These are phyloP conservation scores for Cyberlindnera xylosilytica DNA, from an alignment of 805 yeast species.

Conservation along the genomic window DNA sequence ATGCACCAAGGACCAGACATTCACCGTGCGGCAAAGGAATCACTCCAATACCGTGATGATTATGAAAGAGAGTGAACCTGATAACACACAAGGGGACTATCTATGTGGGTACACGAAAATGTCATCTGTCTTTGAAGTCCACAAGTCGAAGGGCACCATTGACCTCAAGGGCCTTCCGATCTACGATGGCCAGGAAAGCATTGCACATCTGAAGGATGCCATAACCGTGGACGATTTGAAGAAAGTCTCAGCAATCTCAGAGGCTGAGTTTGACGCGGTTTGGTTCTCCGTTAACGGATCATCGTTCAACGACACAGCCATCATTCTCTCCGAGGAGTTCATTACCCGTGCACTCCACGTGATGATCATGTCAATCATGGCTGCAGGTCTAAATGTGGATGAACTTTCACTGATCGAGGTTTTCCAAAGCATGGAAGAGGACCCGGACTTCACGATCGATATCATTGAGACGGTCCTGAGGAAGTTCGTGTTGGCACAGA, in stretches of 20 bases:
- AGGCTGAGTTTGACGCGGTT: constrained; percentile 43
- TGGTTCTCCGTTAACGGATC: constrained; percentile 61
- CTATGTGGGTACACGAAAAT: constrained; percentile 34
- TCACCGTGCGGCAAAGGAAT: constrained; percentile 69
- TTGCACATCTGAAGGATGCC: constrained; percentile 2
- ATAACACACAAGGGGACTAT: constrained; percentile 24
- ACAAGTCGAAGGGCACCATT: constrained; percentile 31
- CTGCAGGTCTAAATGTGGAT: constrained; percentile 31
- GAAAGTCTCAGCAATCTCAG: constrained; percentile 51
- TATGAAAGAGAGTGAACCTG: constrained; percentile 30
- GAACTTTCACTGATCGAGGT: constrained; percentile 31
- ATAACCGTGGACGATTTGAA: constrained; percentile 31
- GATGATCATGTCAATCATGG: constrained; percentile 36
- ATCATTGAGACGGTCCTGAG: constrained; percentile 49
- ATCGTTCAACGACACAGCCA: constrained; percentile 43
- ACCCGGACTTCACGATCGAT: constrained; percentile 34
- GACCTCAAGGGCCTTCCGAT: constrained; percentile 33
- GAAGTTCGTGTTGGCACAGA: constrained; percentile 37
- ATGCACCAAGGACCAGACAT: constrained; percentile 58
- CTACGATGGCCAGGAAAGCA: constrained; percentile 32
- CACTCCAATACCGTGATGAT: constrained; percentile 84
- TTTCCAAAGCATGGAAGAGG: constrained; percentile 28
- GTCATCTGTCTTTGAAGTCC: constrained; percentile 37
- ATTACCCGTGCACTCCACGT: constrained; percentile 34
- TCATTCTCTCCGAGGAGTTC: constrained; percentile 34